A percentile compares a stretch with the other conserved stretches of the same genome.
Evolutionary conservation across 805 yeast species (phyloP).

Genomic region (Ogataea neopini): DNA sequence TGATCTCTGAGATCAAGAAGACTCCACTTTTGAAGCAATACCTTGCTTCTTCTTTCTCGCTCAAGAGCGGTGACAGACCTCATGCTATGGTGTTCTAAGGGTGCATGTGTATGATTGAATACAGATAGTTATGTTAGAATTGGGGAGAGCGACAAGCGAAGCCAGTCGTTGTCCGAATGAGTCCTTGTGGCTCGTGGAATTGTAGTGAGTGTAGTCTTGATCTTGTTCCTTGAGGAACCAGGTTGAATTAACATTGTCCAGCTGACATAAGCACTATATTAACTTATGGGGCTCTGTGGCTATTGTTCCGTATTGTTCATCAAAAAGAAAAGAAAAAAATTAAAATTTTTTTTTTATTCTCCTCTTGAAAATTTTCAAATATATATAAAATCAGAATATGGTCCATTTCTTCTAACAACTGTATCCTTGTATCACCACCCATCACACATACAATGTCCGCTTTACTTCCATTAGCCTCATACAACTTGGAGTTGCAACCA

Average conservation of each 20-base stretch:
- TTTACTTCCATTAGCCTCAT: slow-evolving; percentile 82
- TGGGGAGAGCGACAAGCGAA: neutral
- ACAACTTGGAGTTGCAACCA: slow-evolving; percentile 82
- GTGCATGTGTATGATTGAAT: slow-evolving; percentile 4
- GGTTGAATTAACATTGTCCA: too few species aligned
- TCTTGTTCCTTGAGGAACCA: too few species aligned
- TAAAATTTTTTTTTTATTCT: neutral
- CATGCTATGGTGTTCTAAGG: slow-evolving; percentile 94
- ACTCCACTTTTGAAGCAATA: slow-evolving; percentile 96
- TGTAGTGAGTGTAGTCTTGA: too few species aligned
- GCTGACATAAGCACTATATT: neutral
- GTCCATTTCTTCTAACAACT: neutral
- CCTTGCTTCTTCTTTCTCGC: slow-evolving; percentile 92
- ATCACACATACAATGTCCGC: slow-evolving; percentile 52
- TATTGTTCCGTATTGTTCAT: neutral
- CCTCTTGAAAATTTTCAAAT: slow-evolving; percentile 2
- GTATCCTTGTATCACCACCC: too few species aligned
- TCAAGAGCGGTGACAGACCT: slow-evolving; percentile 98
- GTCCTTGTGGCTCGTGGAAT: too few species aligned
- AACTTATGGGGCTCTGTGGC: neutral
- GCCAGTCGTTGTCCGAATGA: neutral
- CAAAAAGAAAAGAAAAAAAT: slow-evolving; percentile 3
- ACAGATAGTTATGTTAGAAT: neutral
- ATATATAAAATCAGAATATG: neutral
- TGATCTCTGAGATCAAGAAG: slow-evolving; percentile 92